Conservation (phyloP, 306 rosid species). For the Bauhinia variegata region DNA sequence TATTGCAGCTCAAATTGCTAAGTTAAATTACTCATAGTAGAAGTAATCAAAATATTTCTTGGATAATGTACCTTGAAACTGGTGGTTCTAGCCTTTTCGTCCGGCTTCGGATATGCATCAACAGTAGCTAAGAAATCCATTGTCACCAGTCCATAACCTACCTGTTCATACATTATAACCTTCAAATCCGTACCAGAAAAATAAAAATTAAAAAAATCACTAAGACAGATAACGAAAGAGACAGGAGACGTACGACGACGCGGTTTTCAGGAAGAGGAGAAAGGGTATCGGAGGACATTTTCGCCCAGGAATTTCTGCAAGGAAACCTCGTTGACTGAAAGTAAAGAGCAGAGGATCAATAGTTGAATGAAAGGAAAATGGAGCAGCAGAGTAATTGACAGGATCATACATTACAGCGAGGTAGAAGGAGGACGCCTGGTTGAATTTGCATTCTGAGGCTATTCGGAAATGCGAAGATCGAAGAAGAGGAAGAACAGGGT, state of each 20-base stretch:
- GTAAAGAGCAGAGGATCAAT: neutral
- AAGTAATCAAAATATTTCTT: neutral
- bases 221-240: too few species aligned
- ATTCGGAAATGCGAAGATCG: neutral
- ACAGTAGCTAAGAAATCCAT: slow-evolving; percentile 55
- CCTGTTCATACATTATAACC: slow-evolving; percentile 1
- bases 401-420: neutral
- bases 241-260: slow-evolving; percentile 33
- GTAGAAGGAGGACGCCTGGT: neutral
- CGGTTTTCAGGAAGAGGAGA: slow-evolving; percentile 41
- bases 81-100: slow-evolving; percentile 48
- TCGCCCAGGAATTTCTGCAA: neutral
- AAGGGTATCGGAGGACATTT: slow-evolving; percentile 24
- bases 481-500: neutral
- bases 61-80: slow-evolving; percentile 33
- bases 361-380: neutral
- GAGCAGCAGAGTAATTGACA: neutral
- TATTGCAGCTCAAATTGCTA: neutral
- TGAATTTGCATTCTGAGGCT: neutral
- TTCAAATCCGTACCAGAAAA: neutral
- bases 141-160: slow-evolving; percentile 47
- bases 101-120: slow-evolving; percentile 49
- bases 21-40: neutral
- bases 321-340: slow-evolving; percentile 29
- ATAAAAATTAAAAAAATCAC: neutral